Conservation (phyloP, 129 eudicot species). For the Rutidosis leptorrhynchoides region DNA sequence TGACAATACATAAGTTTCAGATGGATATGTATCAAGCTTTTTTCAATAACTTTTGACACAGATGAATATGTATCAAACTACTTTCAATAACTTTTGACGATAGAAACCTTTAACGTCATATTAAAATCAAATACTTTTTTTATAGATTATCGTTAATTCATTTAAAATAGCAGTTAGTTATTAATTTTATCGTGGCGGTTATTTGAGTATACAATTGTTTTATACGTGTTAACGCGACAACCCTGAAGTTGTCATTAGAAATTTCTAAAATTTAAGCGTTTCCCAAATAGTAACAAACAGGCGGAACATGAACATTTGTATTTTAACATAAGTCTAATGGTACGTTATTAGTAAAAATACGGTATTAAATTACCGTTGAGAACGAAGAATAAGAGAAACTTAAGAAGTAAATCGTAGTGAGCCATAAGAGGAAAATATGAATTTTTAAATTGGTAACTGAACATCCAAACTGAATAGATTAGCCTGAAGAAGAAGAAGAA, state of each 20-base stretch:
- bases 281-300: not conserved
- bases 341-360: not conserved
- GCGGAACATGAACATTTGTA: not conserved
- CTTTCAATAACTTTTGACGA: no score
- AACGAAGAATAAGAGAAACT: constrained; percentile 13
- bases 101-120: no score
- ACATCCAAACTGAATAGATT: not conserved
- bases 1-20: constrained; percentile 11
- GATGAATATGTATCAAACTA: not conserved
- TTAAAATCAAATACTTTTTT: not conserved
- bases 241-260: no score
- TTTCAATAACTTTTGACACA: no score
- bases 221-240: no score
- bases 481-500: not conserved
- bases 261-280: no score
- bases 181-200: no score
- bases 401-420: constrained; percentile 13
- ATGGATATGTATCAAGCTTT: not conserved
- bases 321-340: not conserved
- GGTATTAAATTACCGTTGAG: constrained; percentile 22
- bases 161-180: no score
- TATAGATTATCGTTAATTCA: no score
- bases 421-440: constrained; percentile 16
- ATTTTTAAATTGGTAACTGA: not conserved
- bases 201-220: no score